Base-by-base conservation (phyloP, 2,329 filamentous ascomycete species). In the Sporothrix protearum region DNA sequence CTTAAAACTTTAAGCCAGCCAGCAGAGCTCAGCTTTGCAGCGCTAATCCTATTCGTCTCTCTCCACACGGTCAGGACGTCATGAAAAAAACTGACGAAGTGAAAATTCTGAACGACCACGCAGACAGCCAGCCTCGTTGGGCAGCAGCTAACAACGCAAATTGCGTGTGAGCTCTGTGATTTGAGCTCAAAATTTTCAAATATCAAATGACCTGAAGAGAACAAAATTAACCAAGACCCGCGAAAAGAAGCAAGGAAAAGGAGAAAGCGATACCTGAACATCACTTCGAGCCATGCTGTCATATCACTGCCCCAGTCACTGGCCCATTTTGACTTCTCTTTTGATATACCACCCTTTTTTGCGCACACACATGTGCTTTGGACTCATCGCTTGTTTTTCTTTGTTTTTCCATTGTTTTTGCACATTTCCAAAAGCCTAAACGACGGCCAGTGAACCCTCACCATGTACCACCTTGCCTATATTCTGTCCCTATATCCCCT, bases 21-120 rank as follows among this genome's bases (percentile, higher is more conserved):
- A 57, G 6, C 12, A 45, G 39, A 25, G 59, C 36, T 45, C 59
- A 53, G 45, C 64, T 51, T 12, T 36, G 14, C 64, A 25, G 45
- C 64, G 47, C 64, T 68, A 68, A 36, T 53, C 64, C 64, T 6
- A 22, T 68, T 68, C 28, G 28, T 33, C n/a, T 14, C 45, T 68
- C 45, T 68, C 63, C 63, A 67, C 63, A 49, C 22, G 19, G 42
- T 51, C 42, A 33, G 28, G 45, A 51, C 63, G 63, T 49, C 63
- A 49, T 30, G 42, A 45, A 47, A 19, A 19, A 59, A 2, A 30
- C 14, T 33, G 55, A 12, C 5, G 42, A 47, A 47, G 8, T 47
- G 25, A 39, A 64, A 45, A 64, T 47, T 39, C 39, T 64, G 19
- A 39, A 64, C n/a, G 12, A 64, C 7, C 57, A 61, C 33, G 14